phyloP scores from a whole-genome alignment of 441 rosid species.

The Pelargonium citronellum region DNA sequence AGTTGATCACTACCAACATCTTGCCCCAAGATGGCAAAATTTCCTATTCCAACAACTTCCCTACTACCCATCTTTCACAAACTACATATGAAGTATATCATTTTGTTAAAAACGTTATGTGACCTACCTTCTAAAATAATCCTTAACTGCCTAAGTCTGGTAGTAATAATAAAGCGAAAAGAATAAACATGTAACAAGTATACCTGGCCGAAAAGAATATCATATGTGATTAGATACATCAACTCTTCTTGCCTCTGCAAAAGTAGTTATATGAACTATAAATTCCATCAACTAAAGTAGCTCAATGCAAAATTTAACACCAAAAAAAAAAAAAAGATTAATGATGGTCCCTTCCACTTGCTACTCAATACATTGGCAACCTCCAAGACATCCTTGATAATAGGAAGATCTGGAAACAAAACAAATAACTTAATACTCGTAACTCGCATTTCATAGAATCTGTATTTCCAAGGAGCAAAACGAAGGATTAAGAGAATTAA shows the following conservation, averaged over 20 bases:
- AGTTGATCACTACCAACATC: background rate
- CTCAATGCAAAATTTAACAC: background rate
- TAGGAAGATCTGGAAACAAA: slow-evolving; percentile 48
- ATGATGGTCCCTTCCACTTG: slow-evolving; percentile 64
- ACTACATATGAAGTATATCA: background rate
- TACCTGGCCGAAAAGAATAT: slow-evolving; percentile 81
- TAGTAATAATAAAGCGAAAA: background rate
- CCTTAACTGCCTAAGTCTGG: background rate
- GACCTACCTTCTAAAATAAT: background rate
- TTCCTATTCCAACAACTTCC: background rate
- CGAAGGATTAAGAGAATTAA: background rate
- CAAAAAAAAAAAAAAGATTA: background rate
- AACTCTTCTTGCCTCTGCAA: slow-evolving; percentile 70
- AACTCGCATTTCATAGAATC: background rate
- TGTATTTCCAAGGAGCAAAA: no score
- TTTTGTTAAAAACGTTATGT: background rate
- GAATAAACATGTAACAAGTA: background rate
- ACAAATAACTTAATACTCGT: background rate
- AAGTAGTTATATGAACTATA: background rate
- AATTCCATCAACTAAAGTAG: background rate
- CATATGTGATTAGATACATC: slow-evolving; percentile 58
- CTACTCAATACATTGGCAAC: slow-evolving; percentile 46
- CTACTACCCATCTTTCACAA: background rate
- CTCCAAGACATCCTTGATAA: slow-evolving; percentile 67
- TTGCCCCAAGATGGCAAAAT: background rate